Conservation (phyloP, 257 asterid species). For the Scutellaria baicalensis region DNA sequence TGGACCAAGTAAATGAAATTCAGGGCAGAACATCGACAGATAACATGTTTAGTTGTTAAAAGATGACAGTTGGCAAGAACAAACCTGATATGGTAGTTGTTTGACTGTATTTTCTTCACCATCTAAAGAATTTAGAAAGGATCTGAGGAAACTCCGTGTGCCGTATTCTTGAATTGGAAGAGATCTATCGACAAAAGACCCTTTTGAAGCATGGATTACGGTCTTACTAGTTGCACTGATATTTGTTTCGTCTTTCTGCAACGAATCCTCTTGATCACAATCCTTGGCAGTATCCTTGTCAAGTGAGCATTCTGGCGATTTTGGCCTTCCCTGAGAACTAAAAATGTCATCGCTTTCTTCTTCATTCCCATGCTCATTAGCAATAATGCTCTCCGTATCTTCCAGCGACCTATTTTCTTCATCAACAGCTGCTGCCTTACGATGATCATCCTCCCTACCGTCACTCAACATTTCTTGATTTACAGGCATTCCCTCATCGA, state of each 20-base stretch:
- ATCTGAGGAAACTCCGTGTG: conserved; percentile 32
- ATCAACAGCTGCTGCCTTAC: conserved; percentile 12
- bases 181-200: conserved; percentile 21
- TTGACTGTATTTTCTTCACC: conserved; percentile 12
- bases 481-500: conserved; percentile 46
- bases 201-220: conserved; percentile 18
- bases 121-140: conserved; percentile 30
- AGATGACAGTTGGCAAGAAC: not conserved
- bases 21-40: not conserved
- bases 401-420: conserved; percentile 23
- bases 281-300: conserved; percentile 12
- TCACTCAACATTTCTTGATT: conserved; percentile 25
- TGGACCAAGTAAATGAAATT: not conserved
- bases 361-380: conserved; percentile 17
- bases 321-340: conserved; percentile 13
- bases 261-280: conserved; percentile 16
- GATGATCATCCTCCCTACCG: conserved; percentile 20
- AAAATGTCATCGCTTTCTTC: conserved; percentile 7
- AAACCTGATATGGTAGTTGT: conserved; percentile 41
- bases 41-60: not conserved
- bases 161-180: conserved; percentile 40
- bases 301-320: conserved; percentile 13
- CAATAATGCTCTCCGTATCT: not conserved
- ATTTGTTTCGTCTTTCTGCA: conserved; percentile 13
- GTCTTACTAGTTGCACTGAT: not conserved